Base-by-base conservation (phyloP, 2,329 filamentous ascomycete genomes). In the Fusarium mangiferae region DNA sequence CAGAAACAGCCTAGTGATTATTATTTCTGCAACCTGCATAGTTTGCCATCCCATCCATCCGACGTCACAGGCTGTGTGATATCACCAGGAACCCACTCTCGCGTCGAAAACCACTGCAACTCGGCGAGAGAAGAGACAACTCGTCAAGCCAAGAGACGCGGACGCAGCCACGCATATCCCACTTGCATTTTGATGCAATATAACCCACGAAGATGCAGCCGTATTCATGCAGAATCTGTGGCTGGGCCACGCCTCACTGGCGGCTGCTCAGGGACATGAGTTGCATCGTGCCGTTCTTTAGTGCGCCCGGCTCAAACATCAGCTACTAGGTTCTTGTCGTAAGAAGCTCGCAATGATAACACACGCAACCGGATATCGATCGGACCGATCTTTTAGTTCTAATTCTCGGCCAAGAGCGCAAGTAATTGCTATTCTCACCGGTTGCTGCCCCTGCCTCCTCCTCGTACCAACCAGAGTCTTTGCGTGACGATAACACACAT, bases 401-500 rank as follows among this genome's bases (percentile, higher is more conserved):
- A 41, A 59, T 55, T 44, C 56, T 58, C 65, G 61, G 54, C 54
- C 55, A 62, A 63, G 70, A 75, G 64, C 58, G 66, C 74, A 74
- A 66, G 70, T 75, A 61, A 63, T 66, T 66, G 45, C 65, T 73
- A 35, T 56, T 49, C 69, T 78, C 77, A 78, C 77, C 77, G 77
- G 77, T 78, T 75, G 57, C 70, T 73, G 71, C 75, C 70, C 75
- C 72, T 70, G 51, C 59, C 66, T 77, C 61, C 52, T 38, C 41
- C 70, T 69, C 58, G 68, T 77, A 70, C 76, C 77, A 78, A 78
- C 77, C 75, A 78, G 55, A 67, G 56, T 49, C 56, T 71, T 70
- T 77, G 74, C 73, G 73, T 78, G 77, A 78, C 76, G 64, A 77
- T 75, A 72, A 67, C 74, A 67, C 66, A 78, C 75, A 73, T 39